Evolutionary conservation across 2,329 filamentous ascomycete species (phyloP).

Genomic region (Dactylonectria estremocensis): DNA sequence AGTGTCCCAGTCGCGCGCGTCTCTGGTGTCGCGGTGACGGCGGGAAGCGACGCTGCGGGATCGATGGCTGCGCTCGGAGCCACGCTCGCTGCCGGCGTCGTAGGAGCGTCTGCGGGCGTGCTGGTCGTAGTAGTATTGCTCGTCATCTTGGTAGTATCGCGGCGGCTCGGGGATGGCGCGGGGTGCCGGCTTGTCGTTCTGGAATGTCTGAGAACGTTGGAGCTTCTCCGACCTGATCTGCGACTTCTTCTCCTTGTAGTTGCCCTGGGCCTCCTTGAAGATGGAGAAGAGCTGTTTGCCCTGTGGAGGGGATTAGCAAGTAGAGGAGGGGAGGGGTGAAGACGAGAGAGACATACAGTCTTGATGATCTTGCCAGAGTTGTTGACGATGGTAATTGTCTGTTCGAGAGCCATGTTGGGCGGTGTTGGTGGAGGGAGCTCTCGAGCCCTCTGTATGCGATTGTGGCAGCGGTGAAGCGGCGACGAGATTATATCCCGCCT

Average conservation of each 20-base stretch:
- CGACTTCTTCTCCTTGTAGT: constrained; percentile 90
- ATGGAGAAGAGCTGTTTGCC: constrained; percentile 91
- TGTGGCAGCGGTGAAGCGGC: constrained; percentile 11
- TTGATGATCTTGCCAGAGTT: constrained; percentile 92
- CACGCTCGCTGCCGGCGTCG: constrained; percentile 55
- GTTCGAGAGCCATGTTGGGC: constrained; percentile 63
- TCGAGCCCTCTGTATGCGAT: constrained; percentile 25
- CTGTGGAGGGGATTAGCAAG: constrained; percentile 61
- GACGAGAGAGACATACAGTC: constrained; percentile 72
- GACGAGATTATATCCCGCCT: constrained; percentile 6
- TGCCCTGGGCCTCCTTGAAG: constrained; percentile 91
- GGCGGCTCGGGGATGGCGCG: constrained; percentile 35
- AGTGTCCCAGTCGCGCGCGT: constrained; percentile 43
- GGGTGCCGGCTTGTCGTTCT: constrained; percentile 39
- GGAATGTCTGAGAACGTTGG: constrained; percentile 74
- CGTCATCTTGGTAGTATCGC: constrained; percentile 50
- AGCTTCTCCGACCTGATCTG: constrained; percentile 79
- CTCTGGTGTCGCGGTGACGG: constrained; percentile 47
- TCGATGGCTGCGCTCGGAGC: constrained; percentile 60
- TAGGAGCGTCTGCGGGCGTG: constrained; percentile 53
- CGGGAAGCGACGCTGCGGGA: constrained; percentile 56
- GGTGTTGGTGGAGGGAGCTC: constrained; percentile 28
- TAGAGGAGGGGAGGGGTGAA: background rate
- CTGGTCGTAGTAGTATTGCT: constrained; percentile 53
- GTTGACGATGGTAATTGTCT: constrained; percentile 92